These are phyloP conservation scores for Nepenthes mirabilis DNA, from an alignment of 148 eudicot genomes.

Conservation along the genomic window DNA sequence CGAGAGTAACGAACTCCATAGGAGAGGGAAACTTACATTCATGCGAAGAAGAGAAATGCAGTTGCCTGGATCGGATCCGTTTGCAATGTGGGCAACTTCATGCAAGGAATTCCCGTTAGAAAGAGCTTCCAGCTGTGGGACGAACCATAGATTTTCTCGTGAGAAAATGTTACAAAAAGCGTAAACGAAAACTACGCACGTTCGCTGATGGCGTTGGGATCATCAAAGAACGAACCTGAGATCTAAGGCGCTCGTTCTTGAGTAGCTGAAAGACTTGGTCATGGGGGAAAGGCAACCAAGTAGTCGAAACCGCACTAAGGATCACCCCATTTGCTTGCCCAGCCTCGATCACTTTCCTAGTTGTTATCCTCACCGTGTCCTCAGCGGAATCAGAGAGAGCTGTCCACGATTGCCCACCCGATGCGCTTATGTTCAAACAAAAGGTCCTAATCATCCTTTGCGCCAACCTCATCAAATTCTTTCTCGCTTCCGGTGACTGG, in stretches of 20 bases:
- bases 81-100: constrained; percentile 96
- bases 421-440: constrained; percentile 41
- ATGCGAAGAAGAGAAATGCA: constrained; percentile 86
- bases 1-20: too few species aligned
- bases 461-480: constrained; percentile 60
- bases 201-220: too few species aligned
- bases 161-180: too few species aligned
- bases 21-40: constrained; percentile 41
- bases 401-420: constrained; percentile 81
- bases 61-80: constrained; percentile 96
- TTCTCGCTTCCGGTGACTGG: constrained; percentile 72
- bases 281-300: constrained; percentile 72
- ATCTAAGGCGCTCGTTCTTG: constrained; percentile 68
- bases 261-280: constrained; percentile 66
- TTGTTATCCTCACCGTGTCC: constrained; percentile 69
- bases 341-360: constrained; percentile 59
- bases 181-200: too few species aligned
- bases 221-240: constrained; percentile 5
- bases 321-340: constrained; percentile 81
- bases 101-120: constrained; percentile 79
- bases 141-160: too few species aligned
- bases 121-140: constrained; percentile 67
- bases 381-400: constrained; percentile 64
- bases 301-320: constrained; percentile 71
- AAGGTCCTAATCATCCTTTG: constrained; percentile 68